These are phyloP conservation scores for Clavulina sp. DNA, from an alignment of 768 basidiomycete genomes.

Conservation along the genomic window DNA sequence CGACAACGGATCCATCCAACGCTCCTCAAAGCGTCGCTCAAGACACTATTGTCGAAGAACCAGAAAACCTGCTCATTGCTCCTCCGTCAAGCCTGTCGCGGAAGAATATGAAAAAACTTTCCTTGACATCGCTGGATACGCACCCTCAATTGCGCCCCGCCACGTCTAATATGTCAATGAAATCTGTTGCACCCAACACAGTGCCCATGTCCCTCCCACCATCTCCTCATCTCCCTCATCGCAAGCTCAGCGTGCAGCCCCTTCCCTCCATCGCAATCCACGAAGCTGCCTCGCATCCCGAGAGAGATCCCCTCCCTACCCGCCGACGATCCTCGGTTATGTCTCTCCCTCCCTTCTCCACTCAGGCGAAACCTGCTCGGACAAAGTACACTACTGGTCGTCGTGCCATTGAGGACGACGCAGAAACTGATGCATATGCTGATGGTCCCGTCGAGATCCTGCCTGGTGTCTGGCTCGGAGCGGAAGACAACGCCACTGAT, in stretches of 20 bases:
- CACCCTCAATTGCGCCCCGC: neutral
- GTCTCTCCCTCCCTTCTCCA: conserved; percentile 40
- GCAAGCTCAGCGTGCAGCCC: neutral
- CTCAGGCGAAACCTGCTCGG: neutral
- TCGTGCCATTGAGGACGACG: conserved; percentile 6
- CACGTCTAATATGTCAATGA: neutral
- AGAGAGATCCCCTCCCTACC: conserved; percentile 3
- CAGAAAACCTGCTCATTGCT: neutral
- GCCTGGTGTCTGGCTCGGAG: conserved; percentile 77
- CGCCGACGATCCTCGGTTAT: conserved; percentile 48
- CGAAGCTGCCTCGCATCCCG: conserved; percentile 1
- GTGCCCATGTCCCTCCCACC: neutral
- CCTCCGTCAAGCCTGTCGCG: neutral
- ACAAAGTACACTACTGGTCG: conserved; percentile 4
- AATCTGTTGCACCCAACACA: neutral
- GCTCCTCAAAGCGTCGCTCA: neutral
- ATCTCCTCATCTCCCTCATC: neutral
- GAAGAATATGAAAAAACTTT: conserved; percentile 1
- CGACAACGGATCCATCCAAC: neutral
- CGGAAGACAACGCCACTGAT: conserved; percentile 80
- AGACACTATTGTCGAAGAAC: neutral
- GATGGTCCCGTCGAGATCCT: conserved; percentile 73
- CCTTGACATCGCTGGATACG: neutral
- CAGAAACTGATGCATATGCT: conserved; percentile 35
- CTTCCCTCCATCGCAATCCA: neutral